These are phyloP conservation scores for Gossypium thurberi DNA, from an alignment of 345 rosid species.

Conservation along the genomic window DNA sequence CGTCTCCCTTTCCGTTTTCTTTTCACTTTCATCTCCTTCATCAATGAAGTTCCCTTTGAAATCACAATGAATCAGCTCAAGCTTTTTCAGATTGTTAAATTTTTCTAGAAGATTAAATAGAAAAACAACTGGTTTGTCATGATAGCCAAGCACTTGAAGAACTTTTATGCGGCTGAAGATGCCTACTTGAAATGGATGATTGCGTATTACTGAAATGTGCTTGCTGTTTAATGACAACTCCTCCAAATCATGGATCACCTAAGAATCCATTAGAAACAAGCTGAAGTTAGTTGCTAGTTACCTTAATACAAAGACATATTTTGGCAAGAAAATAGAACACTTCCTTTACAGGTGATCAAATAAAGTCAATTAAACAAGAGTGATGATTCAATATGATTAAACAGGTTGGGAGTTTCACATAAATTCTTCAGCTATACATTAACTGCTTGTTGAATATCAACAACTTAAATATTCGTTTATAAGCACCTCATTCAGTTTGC, in stretches of 20 bases:
- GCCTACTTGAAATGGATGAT: not conserved
- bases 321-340: not conserved
- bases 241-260: constrained; percentile 21
- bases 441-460: not conserved
- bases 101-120: not conserved
- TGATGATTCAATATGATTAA: no score
- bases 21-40: not conserved
- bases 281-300: not conserved
- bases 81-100: constrained; percentile 12
- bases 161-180: not conserved
- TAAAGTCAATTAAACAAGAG: not conserved
- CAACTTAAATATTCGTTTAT: not conserved
- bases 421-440: no score
- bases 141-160: not conserved
- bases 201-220: not conserved
- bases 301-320: not conserved
- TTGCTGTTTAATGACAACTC: not conserved
- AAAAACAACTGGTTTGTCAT: not conserved
- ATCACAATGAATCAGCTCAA: not conserved
- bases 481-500: not conserved
- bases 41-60: not conserved
- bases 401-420: no score
- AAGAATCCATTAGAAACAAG: not conserved
- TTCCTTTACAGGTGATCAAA: not conserved
- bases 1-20: not conserved